Evolutionary conservation across 2,329 filamentous ascomycete genomes (phyloP).

Genomic region (Tolypocladium album): DNA sequence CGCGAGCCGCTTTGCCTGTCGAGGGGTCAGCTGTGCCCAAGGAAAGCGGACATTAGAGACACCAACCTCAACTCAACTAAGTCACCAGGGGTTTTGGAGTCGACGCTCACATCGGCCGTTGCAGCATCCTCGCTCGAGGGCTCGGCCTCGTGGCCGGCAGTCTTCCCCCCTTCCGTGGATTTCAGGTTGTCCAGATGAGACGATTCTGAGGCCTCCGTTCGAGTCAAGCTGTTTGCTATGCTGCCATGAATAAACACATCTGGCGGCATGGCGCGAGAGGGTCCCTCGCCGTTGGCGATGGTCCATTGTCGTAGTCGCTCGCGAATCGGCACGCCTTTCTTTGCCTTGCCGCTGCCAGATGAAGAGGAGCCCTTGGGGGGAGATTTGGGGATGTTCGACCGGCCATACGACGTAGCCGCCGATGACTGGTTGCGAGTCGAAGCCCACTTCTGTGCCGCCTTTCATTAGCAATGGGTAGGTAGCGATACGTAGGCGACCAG

Average conservation of each 20-base stretch:
- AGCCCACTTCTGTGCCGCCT: constrained; percentile 5
- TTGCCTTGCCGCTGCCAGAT: neutral
- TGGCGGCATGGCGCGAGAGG: constrained; percentile 9
- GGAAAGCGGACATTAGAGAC: neutral
- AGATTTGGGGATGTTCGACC: neutral
- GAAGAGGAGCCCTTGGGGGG: neutral
- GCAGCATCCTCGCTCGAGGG: constrained; percentile 16
- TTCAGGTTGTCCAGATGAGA: constrained; percentile 19
- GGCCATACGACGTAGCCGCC: constrained; percentile 1
- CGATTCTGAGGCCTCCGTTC: constrained; percentile 21
- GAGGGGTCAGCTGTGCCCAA: neutral
- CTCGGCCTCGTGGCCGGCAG: constrained; percentile 13
- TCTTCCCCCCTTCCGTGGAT: constrained; percentile 10
- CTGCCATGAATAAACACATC: constrained; percentile 14
- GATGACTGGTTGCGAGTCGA: constrained; percentile 3
- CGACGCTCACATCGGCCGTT: constrained; percentile 13
- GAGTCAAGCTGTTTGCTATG: constrained; percentile 19
- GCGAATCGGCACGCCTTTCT: constrained; percentile 21
- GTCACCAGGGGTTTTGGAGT: constrained; percentile 30
- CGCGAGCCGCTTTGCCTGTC: constrained; percentile 24
- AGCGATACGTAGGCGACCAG: no score
- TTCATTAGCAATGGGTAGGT: neutral
- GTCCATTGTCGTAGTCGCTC: constrained; percentile 31
- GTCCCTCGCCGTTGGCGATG: constrained; percentile 18
- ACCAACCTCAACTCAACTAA: constrained; percentile 36